These are phyloP conservation scores for Myxozyma geophila DNA, from an alignment of 805 yeast species.

Conservation along the genomic window DNA sequence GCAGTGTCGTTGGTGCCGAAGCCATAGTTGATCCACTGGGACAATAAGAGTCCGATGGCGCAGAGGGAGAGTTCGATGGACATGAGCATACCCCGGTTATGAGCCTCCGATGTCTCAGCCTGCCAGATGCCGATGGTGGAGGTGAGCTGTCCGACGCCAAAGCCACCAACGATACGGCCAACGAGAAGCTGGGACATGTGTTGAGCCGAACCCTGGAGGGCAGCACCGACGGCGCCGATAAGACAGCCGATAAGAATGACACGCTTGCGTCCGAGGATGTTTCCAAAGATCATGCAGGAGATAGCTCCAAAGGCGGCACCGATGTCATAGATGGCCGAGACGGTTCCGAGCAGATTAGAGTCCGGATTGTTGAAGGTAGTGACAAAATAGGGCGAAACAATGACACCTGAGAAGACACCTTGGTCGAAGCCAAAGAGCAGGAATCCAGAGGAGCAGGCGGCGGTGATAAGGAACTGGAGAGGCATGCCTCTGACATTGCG, in stretches of 20 bases:
- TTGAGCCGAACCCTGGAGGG: conserved; percentile 59
- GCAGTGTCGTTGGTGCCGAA: conserved; percentile 46
- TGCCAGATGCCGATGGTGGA: conserved; percentile 86
- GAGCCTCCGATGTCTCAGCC: conserved; percentile 71
- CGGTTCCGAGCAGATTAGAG: conserved; percentile 38
- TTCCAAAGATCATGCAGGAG: conserved; percentile 65
- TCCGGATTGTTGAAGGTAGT: conserved; percentile 30
- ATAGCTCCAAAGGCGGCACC: conserved; percentile 80
- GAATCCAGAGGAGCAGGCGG: conserved; percentile 40
- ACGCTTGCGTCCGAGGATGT: conserved; percentile 67
- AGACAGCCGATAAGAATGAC: conserved; percentile 61
- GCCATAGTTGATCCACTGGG: conserved; percentile 80
- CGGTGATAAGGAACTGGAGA: conserved; percentile 19
- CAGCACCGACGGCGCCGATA: conserved; percentile 63
- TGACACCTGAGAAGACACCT: conserved; percentile 54
- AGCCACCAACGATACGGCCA: conserved; percentile 67
- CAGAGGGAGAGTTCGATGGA: conserved; percentile 72
- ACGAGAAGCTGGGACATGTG: conserved; percentile 72
- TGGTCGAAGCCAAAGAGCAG: conserved; percentile 44
- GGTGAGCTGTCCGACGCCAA: conserved; percentile 77
- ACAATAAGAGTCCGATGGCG: conserved; percentile 73
- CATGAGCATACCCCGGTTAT: conserved; percentile 69
- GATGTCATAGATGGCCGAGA: conserved; percentile 58
- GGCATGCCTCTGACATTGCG: conserved; percentile 16
- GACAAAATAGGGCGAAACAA: conserved; percentile 57